Conservation (phyloP, 2,329 filamentous ascomycete genomes). For the Verticillium zaregamsianum region DNA sequence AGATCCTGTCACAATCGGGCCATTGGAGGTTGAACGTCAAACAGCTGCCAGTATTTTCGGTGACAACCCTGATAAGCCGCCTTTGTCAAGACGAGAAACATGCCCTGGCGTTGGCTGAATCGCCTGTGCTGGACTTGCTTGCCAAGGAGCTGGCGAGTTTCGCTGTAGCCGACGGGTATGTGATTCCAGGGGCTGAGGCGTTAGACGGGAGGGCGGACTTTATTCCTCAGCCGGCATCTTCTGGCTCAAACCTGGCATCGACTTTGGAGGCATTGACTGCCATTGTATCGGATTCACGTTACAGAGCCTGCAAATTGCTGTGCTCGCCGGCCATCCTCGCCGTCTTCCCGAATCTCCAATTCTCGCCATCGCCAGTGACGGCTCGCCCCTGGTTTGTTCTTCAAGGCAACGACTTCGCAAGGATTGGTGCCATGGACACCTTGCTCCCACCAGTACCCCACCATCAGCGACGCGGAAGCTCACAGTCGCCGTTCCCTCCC, state of each 20-base stretch:
- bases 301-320: slow-evolving; percentile 67
- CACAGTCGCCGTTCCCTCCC: slow-evolving; percentile 48
- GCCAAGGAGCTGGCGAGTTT: slow-evolving; percentile 69
- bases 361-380: slow-evolving; percentile 23
- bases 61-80: slow-evolving; percentile 50
- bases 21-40: slow-evolving; percentile 17
- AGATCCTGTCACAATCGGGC: background rate
- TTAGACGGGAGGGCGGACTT: background rate
- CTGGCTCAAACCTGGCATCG: slow-evolving; percentile 56
- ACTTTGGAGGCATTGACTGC: slow-evolving; percentile 74
- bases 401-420: slow-evolving; percentile 16
- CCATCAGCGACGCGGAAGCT: slow-evolving; percentile 25
- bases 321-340: slow-evolving; percentile 66
- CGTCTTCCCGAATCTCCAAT: slow-evolving; percentile 60
- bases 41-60: slow-evolving; percentile 59
- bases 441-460: slow-evolving; percentile 55
- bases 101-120: slow-evolving; percentile 66
- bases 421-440: slow-evolving; percentile 57
- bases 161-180: slow-evolving; percentile 52
- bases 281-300: slow-evolving; percentile 75
- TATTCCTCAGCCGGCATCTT: slow-evolving; percentile 59
- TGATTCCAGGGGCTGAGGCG: background rate
- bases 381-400: slow-evolving; percentile 43
- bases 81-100: slow-evolving; percentile 68
- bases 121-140: slow-evolving; percentile 73